phyloP scores from a whole-genome alignment of 306 rosid species.

The cucumber (Cucumis sativus) region DNA sequence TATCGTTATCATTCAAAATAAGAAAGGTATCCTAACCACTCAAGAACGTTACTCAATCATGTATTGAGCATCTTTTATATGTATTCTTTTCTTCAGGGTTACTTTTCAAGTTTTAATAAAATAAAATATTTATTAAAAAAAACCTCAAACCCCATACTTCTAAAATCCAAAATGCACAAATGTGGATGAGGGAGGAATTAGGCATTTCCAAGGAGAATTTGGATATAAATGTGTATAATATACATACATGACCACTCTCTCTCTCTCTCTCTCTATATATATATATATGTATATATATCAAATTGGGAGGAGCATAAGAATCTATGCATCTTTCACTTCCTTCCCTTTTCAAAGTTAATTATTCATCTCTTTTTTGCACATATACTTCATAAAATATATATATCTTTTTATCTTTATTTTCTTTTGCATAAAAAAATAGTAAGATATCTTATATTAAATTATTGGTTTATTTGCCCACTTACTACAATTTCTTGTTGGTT shows the following conservation, averaged over 20 bases:
- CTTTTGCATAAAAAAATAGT: neutral
- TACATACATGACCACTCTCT: too few relatives aligned
- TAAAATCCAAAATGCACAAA: conserved; percentile 19
- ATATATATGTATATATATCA: conserved; percentile 9
- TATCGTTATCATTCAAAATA: neutral
- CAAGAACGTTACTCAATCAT: neutral
- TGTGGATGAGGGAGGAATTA: conserved; percentile 28
- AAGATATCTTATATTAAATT: neutral
- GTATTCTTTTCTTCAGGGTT: neutral
- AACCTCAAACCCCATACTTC: conserved; percentile 6
- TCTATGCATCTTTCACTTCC: conserved; percentile 18
- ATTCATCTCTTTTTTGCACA: neutral
- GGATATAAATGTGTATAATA: conserved; percentile 13
- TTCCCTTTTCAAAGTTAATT: conserved; percentile 40
- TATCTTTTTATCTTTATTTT: neutral
- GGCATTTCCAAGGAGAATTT: conserved; percentile 43
- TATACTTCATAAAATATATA: neutral
- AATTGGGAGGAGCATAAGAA: conserved; percentile 38
- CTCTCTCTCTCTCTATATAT: neutral
- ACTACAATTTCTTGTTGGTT: neutral
- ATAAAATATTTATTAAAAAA: too few relatives aligned
- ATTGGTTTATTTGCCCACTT: neutral
- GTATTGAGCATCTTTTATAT: neutral
- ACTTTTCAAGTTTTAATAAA: neutral
- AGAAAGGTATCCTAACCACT: neutral